Evolutionary conservation across 169 alveolate genomes (phyloP), one percentile per base, ranked within the genome.

Genomic region (Cryptosporidium muris): DNA sequence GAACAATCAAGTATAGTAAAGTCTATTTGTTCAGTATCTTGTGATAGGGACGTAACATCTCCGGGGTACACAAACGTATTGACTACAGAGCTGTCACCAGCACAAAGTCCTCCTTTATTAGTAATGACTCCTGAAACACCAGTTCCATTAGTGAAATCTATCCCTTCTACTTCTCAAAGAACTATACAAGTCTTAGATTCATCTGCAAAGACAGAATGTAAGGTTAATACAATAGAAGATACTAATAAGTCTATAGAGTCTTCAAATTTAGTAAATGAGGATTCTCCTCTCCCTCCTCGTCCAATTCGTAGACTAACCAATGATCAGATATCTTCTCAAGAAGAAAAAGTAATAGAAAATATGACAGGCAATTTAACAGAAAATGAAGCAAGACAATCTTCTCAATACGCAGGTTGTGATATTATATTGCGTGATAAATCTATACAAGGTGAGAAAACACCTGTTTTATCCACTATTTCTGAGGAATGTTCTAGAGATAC

Each of bases 281-380:
- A 74, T 34, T 74, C 85, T 6, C 85, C 85, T n/a, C 68, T 56
- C 16, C 74, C 85, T 48, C 85, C 85, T 9, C 54, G 67, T 14
- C 85, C 85, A 16, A 74, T 74, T 38, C 54, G 85, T 47, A 74
- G 85, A 8, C 62, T 54, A 42, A 60, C 68, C 0, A 47, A 51
- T 11, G 85, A 74, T 48, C 63, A 14, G 42, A 14, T 16, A 14
- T 25, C 25, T 25, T 25, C 25, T 0, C 53, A 64, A n/a, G 8
- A 8, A 49, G 65, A 60, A 8, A 60, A 60, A 47, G 45, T 6
- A 16, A 60, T 60, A 11, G 54, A 49, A 9, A 60, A 60, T 5
- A 6, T 34, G 3, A 16, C 4, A 3, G 2, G 4, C 11, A 14
- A 6, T 4, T 14, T 4, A 5, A n/a, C 14, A n/a, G 53, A 42